Evolutionary conservation across 495 filamentous ascomycete species (phyloP).

Genomic region (Podospora tetraspora): DNA sequence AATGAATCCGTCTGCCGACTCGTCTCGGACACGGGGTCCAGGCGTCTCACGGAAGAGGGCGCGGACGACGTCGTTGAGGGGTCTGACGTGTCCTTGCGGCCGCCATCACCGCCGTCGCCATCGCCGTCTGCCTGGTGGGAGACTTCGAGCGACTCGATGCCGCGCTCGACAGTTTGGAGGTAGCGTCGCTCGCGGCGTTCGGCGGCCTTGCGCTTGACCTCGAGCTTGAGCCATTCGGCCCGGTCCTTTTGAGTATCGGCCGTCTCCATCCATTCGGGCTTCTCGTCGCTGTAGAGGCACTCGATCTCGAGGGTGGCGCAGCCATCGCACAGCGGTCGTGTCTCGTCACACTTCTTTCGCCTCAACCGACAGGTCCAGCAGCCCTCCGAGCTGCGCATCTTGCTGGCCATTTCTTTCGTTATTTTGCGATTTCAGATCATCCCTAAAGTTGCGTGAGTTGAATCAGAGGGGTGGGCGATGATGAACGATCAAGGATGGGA

Average conservation of each 20-base stretch:
- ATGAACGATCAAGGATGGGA: neutral
- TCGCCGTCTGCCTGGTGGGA: slow-evolving; percentile 11
- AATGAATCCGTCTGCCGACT: neutral
- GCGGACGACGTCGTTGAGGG: neutral
- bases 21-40: neutral
- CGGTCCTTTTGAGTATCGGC: slow-evolving; percentile 44
- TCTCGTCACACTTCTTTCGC: slow-evolving; percentile 53
- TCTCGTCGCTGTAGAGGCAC: slow-evolving; percentile 43
- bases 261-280: slow-evolving; percentile 56
- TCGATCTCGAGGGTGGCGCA: slow-evolving; percentile 45
- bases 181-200: slow-evolving; percentile 36
- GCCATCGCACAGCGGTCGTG: slow-evolving; percentile 39
- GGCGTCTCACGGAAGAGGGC: neutral
- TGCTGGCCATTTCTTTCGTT: slow-evolving; percentile 19
- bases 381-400: slow-evolving; percentile 38
- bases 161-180: slow-evolving; percentile 29
- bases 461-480: neutral
- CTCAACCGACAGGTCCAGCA: slow-evolving; percentile 56
- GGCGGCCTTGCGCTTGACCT: slow-evolving; percentile 46
- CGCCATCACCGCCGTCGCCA: slow-evolving; percentile 11
- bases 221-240: slow-evolving; percentile 44
- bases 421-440: neutral
- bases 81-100: neutral
- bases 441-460: neutral
- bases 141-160: slow-evolving; percentile 35